Conservation (phyloP, 306 rosid genomes). For the Quercus mongolica region DNA sequence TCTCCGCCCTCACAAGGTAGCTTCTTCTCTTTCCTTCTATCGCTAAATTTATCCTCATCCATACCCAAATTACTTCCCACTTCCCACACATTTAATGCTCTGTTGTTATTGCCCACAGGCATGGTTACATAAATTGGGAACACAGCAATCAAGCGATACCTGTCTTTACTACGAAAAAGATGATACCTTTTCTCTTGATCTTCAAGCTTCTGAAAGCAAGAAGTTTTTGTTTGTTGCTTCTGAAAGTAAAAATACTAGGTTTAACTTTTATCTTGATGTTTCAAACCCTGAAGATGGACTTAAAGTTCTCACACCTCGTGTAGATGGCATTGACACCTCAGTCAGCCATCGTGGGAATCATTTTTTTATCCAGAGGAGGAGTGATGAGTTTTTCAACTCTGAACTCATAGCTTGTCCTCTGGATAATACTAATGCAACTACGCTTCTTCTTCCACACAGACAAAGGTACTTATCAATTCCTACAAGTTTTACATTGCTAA, state of each 20-base stretch:
- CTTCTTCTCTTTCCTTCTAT: conserved; percentile 5
- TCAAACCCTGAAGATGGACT: conserved; percentile 73
- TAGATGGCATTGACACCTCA: conserved; percentile 69
- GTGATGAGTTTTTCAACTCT: conserved; percentile 72
- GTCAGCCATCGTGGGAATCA: conserved; percentile 89
- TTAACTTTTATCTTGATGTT: conserved; percentile 86
- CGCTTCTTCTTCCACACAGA: conserved; percentile 84
- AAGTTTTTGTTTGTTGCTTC: conserved; percentile 80
- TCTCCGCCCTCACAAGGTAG: conserved; percentile 92
- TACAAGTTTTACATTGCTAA: background rate
- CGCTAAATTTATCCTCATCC: background rate
- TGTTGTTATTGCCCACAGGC: conserved; percentile 44
- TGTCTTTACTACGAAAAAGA: conserved; percentile 83
- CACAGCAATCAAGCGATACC: conserved; percentile 67
- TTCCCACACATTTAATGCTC: background rate
- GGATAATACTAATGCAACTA: conserved; percentile 54
- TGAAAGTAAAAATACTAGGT: conserved; percentile 79
- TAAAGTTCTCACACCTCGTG: conserved; percentile 69
- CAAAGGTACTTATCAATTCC: conserved; percentile 53
- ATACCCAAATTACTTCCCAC: too few species aligned
- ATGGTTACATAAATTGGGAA: conserved; percentile 80
- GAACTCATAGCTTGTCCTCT: conserved; percentile 77
- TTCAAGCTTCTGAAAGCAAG: conserved; percentile 80
- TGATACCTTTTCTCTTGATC: conserved; percentile 72
- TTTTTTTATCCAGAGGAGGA: conserved; percentile 72